A percentile compares a stretch with the other conserved stretches of the same genome.
These are phyloP conservation scores for Cronartium quercuum DNA, from an alignment of 1,284 basidiomycete species.

Conservation along the genomic window DNA sequence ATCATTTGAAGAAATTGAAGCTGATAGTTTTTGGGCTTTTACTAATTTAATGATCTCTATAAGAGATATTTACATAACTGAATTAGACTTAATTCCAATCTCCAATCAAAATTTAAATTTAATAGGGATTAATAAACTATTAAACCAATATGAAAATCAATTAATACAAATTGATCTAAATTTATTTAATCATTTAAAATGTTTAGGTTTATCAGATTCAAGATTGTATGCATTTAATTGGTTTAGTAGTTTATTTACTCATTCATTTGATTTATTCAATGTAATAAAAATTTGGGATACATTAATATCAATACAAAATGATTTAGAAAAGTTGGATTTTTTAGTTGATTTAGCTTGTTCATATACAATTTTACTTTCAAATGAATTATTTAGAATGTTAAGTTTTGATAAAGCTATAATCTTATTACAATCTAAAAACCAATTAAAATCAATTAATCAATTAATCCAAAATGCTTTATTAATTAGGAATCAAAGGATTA, in stretches of 20 bases:
- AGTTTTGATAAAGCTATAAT: background rate
- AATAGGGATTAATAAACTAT: background rate
- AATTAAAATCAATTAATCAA: no score
- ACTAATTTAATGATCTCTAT: background rate
- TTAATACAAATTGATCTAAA: background rate
- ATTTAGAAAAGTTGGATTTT: background rate
- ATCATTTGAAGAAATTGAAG: background rate
- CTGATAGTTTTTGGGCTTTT: slow-evolving; percentile 9
- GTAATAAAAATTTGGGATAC: background rate
- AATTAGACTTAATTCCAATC: no score
- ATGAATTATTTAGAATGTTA: background rate
- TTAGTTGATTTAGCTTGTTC: background rate
- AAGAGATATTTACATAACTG: background rate
- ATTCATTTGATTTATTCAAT: background rate
- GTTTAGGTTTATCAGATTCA: background rate
- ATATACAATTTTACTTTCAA: background rate
- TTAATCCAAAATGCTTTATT: no score
- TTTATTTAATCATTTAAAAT: background rate
- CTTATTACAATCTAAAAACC: background rate
- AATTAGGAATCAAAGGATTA: no score
- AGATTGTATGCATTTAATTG: background rate
- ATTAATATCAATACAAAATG: background rate
- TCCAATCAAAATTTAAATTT: no score
- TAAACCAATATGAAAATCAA: background rate
- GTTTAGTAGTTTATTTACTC: background rate